Percentiles rank a stretch among this genome's conserved stretches.
phyloP scores from a whole-genome alignment of 1,284 basidiomycete species.

The Irpex sp. region DNA sequence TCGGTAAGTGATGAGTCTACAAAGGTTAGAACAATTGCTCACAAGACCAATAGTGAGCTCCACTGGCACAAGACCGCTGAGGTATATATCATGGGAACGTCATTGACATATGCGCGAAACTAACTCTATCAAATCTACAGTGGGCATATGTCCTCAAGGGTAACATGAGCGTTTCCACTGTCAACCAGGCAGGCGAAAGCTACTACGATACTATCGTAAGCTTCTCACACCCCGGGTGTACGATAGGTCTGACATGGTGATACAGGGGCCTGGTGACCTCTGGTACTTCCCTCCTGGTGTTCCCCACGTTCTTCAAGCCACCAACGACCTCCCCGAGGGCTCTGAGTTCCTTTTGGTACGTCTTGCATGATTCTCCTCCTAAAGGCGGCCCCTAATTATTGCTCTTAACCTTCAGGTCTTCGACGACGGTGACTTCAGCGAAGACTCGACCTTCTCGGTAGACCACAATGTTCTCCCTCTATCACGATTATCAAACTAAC shows the following conservation, averaged over 20 bases:
- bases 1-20: constrained; percentile 36
- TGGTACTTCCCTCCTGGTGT: constrained; percentile 70
- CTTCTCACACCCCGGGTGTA: neutral
- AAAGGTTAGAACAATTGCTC: neutral
- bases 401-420: constrained; percentile 24
- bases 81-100: constrained; percentile 32
- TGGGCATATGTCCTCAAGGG: constrained; percentile 67
- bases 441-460: constrained; percentile 39
- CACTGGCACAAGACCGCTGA: constrained; percentile 74
- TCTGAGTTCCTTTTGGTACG: constrained; percentile 68
- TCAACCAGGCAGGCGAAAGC: constrained; percentile 61
- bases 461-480: neutral
- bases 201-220: constrained; percentile 49
- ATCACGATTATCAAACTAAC: neutral
- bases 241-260: constrained; percentile 2
- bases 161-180: constrained; percentile 40
- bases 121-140: constrained; percentile 25
- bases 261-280: constrained; percentile 32
- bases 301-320: constrained; percentile 56
- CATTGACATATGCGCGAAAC: neutral
- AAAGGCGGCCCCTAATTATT: neutral
- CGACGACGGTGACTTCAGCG: constrained; percentile 37
- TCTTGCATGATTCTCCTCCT: neutral
- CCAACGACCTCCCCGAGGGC: constrained; percentile 49
- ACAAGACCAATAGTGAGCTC: constrained; percentile 45